phyloP scores from a whole-genome alignment of 202 grass and related monocot genomes.

The Panicum hallii region DNA sequence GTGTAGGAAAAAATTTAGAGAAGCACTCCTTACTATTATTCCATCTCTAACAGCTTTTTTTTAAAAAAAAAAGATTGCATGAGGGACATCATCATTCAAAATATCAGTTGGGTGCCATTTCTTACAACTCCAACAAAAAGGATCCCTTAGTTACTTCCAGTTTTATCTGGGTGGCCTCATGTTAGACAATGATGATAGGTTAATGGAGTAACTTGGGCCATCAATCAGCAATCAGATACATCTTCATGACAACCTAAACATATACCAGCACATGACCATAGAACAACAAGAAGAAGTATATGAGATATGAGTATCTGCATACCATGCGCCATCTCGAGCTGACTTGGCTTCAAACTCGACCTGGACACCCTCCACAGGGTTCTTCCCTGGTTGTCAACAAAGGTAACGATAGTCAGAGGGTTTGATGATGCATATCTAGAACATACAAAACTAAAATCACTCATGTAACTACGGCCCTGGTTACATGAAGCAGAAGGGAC shows the following conservation, averaged over 20 bases:
- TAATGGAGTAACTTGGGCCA: background rate
- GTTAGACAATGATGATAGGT: background rate
- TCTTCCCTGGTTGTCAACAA: constrained; percentile 56
- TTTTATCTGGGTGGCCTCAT: background rate
- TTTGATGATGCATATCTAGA: background rate
- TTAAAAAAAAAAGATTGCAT: background rate
- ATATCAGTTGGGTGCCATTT: background rate
- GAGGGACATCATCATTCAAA: background rate
- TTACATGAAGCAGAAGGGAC: background rate
- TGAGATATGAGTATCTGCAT: constrained; percentile 36
- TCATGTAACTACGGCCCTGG: background rate
- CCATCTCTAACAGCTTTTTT: background rate
- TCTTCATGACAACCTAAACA: background rate
- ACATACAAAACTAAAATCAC: background rate
- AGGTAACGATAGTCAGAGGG: constrained; percentile 1
- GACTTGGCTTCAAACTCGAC: constrained; percentile 99
- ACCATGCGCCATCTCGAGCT: constrained; percentile 97
- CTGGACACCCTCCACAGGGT: constrained; percentile 49
- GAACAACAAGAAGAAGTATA: constrained; percentile 3
- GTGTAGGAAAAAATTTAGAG: background rate
- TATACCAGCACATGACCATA: background rate
- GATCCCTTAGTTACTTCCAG: background rate
- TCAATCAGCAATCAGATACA: background rate
- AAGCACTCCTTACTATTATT: background rate
- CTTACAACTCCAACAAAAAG: background rate